These are phyloP conservation scores for Arthrinium puccinioides DNA, from an alignment of 2,329 filamentous ascomycete species.

Conservation along the genomic window DNA sequence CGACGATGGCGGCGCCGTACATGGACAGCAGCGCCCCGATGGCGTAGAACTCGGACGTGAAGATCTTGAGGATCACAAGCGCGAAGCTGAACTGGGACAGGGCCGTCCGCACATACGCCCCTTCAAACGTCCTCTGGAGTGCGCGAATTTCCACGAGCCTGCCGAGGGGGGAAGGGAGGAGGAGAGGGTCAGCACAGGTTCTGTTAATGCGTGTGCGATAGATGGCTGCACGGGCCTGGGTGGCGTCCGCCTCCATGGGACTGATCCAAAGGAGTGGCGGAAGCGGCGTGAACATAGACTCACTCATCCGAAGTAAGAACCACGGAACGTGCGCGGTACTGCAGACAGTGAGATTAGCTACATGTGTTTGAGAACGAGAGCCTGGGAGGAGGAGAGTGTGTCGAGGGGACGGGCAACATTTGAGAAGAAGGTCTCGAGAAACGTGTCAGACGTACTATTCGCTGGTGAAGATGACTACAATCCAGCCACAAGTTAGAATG, in stretches of 20 bases:
- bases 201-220: no score
- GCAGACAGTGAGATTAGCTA: constrained; percentile 69
- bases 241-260: no score
- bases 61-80: constrained; percentile 91
- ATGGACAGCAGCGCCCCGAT: constrained; percentile 94
- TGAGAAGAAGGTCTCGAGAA: constrained; percentile 2
- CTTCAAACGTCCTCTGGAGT: constrained; percentile 93
- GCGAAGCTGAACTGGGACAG: constrained; percentile 93
- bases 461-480: no score
- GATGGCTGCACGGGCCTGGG: no score
- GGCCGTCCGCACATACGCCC: constrained; percentile 91
- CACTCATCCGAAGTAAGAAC: constrained; percentile 72
- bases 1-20: constrained; percentile 78
- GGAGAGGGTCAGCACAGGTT: no score
- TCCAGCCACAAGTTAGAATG: no score
- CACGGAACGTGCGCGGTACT: constrained; percentile 78
- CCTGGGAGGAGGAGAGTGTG: constrained; percentile 9
- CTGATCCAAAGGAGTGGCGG: no score
- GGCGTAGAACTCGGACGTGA: constrained; percentile 91
- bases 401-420: constrained; percentile 10
- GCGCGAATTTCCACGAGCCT: constrained; percentile 89
- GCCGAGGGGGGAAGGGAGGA: neutral
- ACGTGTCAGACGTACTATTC: no score
- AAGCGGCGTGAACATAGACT: no score
- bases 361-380: constrained; percentile 45